Percentiles rank a stretch among this genome's conserved stretches.
Evolutionary conservation across 345 rosid genomes (phyloP).

Genomic region (Crucihimalaya himalaica): DNA sequence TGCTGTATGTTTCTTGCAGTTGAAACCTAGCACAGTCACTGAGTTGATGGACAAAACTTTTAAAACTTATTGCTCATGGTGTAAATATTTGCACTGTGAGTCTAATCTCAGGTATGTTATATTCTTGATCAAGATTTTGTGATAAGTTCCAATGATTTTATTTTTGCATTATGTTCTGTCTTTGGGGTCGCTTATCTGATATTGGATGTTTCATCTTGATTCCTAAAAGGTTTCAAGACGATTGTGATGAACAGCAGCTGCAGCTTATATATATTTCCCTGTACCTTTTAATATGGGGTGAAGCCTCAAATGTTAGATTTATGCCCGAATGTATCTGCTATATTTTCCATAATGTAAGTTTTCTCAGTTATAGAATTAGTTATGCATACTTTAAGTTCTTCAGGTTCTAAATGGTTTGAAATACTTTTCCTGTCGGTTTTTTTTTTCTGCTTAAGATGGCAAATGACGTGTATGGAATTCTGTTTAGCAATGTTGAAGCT

Average conservation of each 20-base stretch:
- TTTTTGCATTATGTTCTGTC: neutral
- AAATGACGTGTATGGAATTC: slow-evolving; percentile 55
- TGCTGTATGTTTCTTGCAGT: slow-evolving; percentile 57
- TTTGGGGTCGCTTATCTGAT: slow-evolving; percentile 25
- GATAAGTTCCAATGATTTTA: slow-evolving; percentile 9
- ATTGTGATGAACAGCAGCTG: slow-evolving; percentile 52
- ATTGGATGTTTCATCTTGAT: slow-evolving; percentile 29
- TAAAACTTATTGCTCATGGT: slow-evolving; percentile 89
- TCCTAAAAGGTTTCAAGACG: slow-evolving; percentile 53
- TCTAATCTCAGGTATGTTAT: slow-evolving; percentile 51
- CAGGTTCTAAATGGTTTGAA: slow-evolving; percentile 5
- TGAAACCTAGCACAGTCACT: slow-evolving; percentile 47
- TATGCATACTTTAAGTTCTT: slow-evolving; percentile 48
- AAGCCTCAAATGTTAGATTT: slow-evolving; percentile 96
- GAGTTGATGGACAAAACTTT: slow-evolving; percentile 61
- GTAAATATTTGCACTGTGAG: slow-evolving; percentile 61
- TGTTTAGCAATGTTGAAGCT: slow-evolving; percentile 53
- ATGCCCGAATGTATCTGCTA: slow-evolving; percentile 99
- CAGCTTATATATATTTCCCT: slow-evolving; percentile 78
- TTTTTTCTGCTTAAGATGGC: slow-evolving; percentile 66
- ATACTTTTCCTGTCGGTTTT: neutral
- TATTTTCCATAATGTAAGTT: slow-evolving; percentile 86
- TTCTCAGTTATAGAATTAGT: slow-evolving; percentile 53
- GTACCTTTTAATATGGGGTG: slow-evolving; percentile 98
- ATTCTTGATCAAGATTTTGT: slow-evolving; percentile 26